Conservation (phyloP, 2,329 filamentous ascomycete species). For the Aspergillus aculeatus region DNA sequence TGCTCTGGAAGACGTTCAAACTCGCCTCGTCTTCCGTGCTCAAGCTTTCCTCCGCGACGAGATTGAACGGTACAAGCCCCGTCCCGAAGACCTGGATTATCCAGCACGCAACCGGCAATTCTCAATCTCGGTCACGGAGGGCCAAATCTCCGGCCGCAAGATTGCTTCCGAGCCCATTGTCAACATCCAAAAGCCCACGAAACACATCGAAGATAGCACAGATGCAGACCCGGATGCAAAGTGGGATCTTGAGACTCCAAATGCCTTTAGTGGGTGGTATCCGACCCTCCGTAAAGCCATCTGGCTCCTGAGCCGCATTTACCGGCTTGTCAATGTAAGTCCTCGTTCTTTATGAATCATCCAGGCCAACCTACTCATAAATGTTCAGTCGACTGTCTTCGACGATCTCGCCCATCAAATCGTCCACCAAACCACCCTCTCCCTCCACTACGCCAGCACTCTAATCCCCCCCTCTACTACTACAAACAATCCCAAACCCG, state of each 20-base stretch:
- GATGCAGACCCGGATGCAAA: constrained; percentile 47
- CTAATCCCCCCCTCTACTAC: constrained; percentile 66
- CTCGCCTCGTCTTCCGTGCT: constrained; percentile 64
- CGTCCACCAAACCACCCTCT: constrained; percentile 83
- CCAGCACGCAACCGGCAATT: constrained; percentile 52
- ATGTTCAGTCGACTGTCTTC: constrained; percentile 60
- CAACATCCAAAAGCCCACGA: constrained; percentile 50
- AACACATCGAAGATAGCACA: constrained; percentile 51
- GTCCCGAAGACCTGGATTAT: constrained; percentile 65
- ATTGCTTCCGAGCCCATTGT: constrained; percentile 42
- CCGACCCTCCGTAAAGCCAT: constrained; percentile 66
- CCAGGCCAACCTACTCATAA: constrained; percentile 15
- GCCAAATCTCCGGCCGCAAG: constrained; percentile 56
- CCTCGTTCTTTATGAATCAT: neutral
- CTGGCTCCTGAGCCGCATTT: constrained; percentile 67
- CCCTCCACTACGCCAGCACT: constrained; percentile 73
- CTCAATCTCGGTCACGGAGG: constrained; percentile 41
- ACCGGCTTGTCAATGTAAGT: constrained; percentile 64
- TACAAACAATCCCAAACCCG: constrained; percentile 58
- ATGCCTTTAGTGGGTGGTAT: constrained; percentile 62
- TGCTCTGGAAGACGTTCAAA: constrained; percentile 66
- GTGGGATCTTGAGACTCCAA: constrained; percentile 57
- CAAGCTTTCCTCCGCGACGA: constrained; percentile 63
- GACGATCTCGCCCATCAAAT: constrained; percentile 75
- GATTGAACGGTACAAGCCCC: constrained; percentile 65